phyloP scores from a whole-genome alignment of 331 rosid species.

The Dryas integrifolia region DNA sequence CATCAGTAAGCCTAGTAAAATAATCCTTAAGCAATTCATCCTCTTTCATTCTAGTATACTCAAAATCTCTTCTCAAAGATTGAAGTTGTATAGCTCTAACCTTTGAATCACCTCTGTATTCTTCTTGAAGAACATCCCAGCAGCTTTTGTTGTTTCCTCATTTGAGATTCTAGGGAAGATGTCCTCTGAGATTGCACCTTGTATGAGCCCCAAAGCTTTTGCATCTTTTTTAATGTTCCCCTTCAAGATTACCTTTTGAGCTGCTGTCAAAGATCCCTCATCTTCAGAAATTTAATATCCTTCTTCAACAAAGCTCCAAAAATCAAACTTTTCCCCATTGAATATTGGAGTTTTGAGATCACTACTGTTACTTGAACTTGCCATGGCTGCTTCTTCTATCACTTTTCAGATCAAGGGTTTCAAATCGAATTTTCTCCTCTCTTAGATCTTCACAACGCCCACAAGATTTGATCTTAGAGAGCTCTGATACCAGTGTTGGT shows the following conservation, averaged over 20 bases:
- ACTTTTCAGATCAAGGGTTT: not conserved
- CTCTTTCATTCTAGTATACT: too few species aligned
- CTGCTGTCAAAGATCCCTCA: not conserved
- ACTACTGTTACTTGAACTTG: not conserved
- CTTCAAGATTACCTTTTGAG: not conserved
- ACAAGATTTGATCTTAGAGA: too few species aligned
- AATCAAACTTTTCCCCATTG: not conserved
- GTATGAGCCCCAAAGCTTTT: not conserved
- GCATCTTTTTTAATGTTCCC: not conserved
- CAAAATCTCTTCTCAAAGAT: not conserved
- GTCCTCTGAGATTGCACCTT: not conserved
- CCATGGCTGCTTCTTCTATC: not conserved
- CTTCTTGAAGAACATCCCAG: not conserved
- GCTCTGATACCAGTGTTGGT: too few species aligned
- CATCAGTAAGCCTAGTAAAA: not conserved
- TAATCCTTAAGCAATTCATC: not conserved
- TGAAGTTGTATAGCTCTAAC: not conserved
- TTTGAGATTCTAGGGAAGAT: too few species aligned
- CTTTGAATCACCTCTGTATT: not conserved
- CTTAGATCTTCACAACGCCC: not conserved
- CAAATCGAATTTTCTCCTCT: not conserved
- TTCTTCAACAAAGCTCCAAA: not conserved
- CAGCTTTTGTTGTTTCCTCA: not conserved
- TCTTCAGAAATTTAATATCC: not conserved
- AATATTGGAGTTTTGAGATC: not conserved